Base-by-base conservation (phyloP, 2,329 filamentous ascomycete species). In the Neonectria magnoliae region DNA sequence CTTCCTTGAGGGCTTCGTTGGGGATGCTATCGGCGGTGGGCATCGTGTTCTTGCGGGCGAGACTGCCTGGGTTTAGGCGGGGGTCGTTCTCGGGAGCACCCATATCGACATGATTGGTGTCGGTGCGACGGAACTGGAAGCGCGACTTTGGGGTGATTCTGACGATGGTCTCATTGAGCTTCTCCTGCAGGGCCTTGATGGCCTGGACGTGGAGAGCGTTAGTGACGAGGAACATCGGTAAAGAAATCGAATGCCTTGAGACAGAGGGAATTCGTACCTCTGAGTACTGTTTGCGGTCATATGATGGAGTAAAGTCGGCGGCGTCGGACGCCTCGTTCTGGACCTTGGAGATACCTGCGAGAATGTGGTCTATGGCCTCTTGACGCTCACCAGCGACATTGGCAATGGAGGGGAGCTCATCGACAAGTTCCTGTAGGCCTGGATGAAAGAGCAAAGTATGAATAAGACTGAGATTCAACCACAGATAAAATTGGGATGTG, bases 301-400 rank as follows among this genome's bases (percentile, higher is more conserved):
- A 97, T 8, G 93, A 89, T 3, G 96, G 94, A 16, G 97, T 88
- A 70, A 91, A 93, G 60, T 90, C 90, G 2, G 91, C 88, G 1
- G 93, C 92, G 79, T 98, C 94, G 70, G 93, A 91, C 42, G 98
- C 92, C 72, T 96, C 91, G 68, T 91, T 91, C 1, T 93, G 94
- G 16, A 98, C 85, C 62, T 89, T 88, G 31, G 92, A 90, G 73
- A 98, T 96, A 66, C 89, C 88, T 16, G 91, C 89, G 14, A 97
- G 85, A 70, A 94, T 91, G 73, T 92, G 88, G 71, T 97, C 94
- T 51, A 92, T 89, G 56, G 93, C 93, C 76, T 95, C 91, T 67
- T 91, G 88, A 47, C 93, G 91, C 78, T 96, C 93, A 65, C 91
- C 91, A 4, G 71, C 91, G 1, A 90, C 80, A 13, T 87, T 78